Percentiles rank a stretch among this genome's conserved stretches.
Evolutionary conservation across 176 grass and related monocot genomes (phyloP).

Genomic region (Stipa capillata): DNA sequence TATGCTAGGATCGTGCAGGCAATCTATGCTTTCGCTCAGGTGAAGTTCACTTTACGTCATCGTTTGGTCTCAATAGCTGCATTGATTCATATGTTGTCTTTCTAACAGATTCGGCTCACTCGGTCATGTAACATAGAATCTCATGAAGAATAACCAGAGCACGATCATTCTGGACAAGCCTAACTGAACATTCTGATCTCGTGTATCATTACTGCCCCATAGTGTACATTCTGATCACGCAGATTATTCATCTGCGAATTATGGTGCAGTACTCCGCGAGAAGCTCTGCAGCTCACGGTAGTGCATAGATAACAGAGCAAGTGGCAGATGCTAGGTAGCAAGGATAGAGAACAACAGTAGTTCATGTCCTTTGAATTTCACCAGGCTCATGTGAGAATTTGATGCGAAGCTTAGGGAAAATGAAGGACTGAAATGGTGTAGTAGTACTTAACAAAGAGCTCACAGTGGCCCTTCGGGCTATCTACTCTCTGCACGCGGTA

Average conservation of each 20-base stretch:
- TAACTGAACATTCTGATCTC: conserved; percentile 22
- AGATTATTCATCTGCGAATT: background rate
- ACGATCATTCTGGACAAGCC: too few species aligned
- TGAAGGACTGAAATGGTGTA: background rate
- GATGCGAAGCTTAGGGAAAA: background rate
- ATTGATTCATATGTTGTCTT: too few species aligned
- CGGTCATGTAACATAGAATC: too few species aligned
- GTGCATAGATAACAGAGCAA: background rate
- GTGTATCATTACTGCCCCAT: background rate
- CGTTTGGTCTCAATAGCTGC: too few species aligned
- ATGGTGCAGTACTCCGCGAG: background rate
- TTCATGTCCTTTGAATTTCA: background rate
- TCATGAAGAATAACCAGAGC: too few species aligned
- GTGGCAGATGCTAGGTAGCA: background rate
- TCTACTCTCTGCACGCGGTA: conserved; percentile 21
- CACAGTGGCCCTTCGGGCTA: conserved; percentile 7
- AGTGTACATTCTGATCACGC: background rate
- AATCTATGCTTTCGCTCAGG: too few species aligned
- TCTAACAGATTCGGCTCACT: too few species aligned
- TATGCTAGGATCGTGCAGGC: too few species aligned
- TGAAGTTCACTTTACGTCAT: too few species aligned
- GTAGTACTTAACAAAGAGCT: conserved; percentile 1
- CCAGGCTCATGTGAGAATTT: background rate
- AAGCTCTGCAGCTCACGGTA: background rate
- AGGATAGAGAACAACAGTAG: background rate